Percentiles rank a stretch among this genome's conserved stretches.
phyloP scores from a whole-genome alignment of 129 eudicot genomes.

The Lonicera japonica region DNA sequence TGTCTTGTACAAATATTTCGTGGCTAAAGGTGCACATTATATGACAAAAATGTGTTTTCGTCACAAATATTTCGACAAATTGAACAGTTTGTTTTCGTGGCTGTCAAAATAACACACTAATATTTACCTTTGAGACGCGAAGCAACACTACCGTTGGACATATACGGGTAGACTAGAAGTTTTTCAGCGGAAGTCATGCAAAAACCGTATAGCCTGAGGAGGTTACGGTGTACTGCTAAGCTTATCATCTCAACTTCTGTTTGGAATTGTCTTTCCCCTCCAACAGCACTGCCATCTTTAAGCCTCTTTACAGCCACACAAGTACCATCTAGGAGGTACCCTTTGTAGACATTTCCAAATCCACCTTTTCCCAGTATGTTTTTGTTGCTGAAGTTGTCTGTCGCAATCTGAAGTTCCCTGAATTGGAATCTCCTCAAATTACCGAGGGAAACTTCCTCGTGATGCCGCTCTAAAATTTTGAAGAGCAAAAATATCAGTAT shows the following conservation, averaged over 20 bases:
- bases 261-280: slow-evolving; percentile 70
- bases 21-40: too few relatives aligned
- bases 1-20: neutral
- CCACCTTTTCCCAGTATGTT: slow-evolving; percentile 83
- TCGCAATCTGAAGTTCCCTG: slow-evolving; percentile 74
- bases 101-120: neutral
- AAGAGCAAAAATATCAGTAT: neutral
- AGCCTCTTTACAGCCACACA: slow-evolving; percentile 81
- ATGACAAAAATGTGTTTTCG: neutral
- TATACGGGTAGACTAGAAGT: slow-evolving; percentile 77
- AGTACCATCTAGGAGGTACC: slow-evolving; percentile 58
- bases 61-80: neutral
- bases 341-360: slow-evolving; percentile 81
- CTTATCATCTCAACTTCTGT: slow-evolving; percentile 87
- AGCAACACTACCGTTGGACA: slow-evolving; percentile 89
- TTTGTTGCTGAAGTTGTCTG: slow-evolving; percentile 74
- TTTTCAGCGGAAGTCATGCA: slow-evolving; percentile 74
- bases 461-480: slow-evolving; percentile 40
- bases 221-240: slow-evolving; percentile 84
- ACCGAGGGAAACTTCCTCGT: slow-evolving; percentile 65
- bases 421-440: slow-evolving; percentile 60
- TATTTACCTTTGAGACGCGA: slow-evolving; percentile 72
- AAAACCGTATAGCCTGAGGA: slow-evolving; percentile 68
- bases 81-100: too few relatives aligned
- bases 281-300: slow-evolving; percentile 65